A percentile compares a stretch with the other conserved stretches of the same genome.
These are phyloP conservation scores for Capronia epimyces DNA, from an alignment of 2,329 filamentous ascomycete species.

Conservation along the genomic window DNA sequence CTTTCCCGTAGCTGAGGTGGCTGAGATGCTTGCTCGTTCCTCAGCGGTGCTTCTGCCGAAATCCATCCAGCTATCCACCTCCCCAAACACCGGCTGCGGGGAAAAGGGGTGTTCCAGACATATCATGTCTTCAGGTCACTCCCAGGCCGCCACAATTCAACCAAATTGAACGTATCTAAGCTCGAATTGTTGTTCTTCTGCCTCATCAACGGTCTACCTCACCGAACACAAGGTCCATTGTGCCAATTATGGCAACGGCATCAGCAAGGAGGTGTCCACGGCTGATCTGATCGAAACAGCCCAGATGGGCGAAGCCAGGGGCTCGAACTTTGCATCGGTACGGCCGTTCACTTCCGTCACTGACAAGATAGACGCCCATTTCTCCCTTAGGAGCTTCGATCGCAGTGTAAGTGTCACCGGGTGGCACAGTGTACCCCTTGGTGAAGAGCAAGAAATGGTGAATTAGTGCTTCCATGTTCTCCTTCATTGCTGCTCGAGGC, in stretches of 20 bases:
- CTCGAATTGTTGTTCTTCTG: background rate
- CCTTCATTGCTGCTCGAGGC: slow-evolving; percentile 97
- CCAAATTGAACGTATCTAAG: background rate
- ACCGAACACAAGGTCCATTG: slow-evolving; percentile 55
- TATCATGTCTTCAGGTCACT: background rate
- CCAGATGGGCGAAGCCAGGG: slow-evolving; percentile 91
- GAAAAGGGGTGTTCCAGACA: background rate
- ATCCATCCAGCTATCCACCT: background rate
- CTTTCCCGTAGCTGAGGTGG: too few species aligned
- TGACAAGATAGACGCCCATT: slow-evolving; percentile 96
- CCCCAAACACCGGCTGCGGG: background rate
- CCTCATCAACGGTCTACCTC: slow-evolving; percentile 49
- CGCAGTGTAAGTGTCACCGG: slow-evolving; percentile 94
- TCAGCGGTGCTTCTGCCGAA: too few species aligned
- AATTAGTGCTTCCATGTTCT: slow-evolving; percentile 99
- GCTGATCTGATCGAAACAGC: slow-evolving; percentile 87
- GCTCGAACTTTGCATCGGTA: slow-evolving; percentile 97
- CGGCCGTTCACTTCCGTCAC: slow-evolving; percentile 89
- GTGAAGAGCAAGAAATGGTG: slow-evolving; percentile 99
- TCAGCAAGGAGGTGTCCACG: slow-evolving; percentile 92
- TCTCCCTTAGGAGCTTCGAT: slow-evolving; percentile 99
- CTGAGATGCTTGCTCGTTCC: background rate
- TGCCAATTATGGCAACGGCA: slow-evolving; percentile 86
- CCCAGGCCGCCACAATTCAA: background rate
- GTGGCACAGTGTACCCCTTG: slow-evolving; percentile 95